Percentiles rank a stretch among this genome's conserved stretches.
These are phyloP conservation scores for Trichomonas gallinae DNA, from an alignment of 208 protist genomes.

Conservation along the genomic window DNA sequence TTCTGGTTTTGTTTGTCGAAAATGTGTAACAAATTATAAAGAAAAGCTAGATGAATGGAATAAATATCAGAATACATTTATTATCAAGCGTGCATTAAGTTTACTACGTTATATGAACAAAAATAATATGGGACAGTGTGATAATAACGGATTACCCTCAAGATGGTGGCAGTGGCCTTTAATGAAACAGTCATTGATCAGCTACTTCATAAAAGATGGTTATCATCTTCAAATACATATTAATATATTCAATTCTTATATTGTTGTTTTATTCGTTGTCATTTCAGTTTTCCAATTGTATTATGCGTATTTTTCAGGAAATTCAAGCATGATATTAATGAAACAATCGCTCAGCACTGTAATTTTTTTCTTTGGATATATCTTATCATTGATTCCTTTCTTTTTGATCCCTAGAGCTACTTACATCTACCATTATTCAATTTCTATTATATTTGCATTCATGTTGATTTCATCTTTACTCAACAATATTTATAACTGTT, in stretches of 20 bases:
- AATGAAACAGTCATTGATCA: neutral
- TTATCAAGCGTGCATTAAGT: neutral
- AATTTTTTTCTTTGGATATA: neutral
- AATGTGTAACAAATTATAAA: neutral
- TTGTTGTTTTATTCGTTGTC: neutral
- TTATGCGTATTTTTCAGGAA: neutral
- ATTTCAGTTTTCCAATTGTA: neutral
- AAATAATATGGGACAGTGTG: neutral
- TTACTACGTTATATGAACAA: neutral
- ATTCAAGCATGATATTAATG: neutral
- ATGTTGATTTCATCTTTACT: neutral
- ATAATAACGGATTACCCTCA: neutral
- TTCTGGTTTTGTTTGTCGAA: neutral
- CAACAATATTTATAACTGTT: neutral
- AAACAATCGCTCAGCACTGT: neutral
- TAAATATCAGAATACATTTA: neutral
- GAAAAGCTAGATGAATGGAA: neutral
- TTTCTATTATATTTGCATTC: neutral
- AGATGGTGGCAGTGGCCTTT: neutral
- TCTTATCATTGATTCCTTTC: neutral
- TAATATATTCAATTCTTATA: neutral
- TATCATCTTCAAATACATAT: neutral
- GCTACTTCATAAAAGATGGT: neutral
- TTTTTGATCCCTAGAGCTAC: neutral
- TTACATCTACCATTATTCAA: neutral